Base-by-base conservation (phyloP, 257 asterid genomes). In the Solanum bulbocastanum region DNA sequence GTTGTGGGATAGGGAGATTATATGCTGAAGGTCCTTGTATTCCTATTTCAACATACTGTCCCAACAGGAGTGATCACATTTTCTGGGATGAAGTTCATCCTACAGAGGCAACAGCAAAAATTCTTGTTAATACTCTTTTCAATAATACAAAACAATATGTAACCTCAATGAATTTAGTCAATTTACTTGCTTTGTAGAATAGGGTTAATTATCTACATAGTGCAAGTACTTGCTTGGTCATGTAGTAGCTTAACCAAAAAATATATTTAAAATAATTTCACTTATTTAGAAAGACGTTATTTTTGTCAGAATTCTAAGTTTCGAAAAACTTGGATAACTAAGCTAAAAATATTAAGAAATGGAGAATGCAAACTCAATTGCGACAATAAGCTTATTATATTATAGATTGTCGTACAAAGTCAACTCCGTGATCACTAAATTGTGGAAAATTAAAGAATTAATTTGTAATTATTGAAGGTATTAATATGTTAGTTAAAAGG, bases 31-130 rank as follows among this genome's bases (percentile, higher is more conserved):
- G 90, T 78, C 96, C 96, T 22, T 96, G 99, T 93, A 91, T 94
- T 3, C 98, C 98, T 7, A 85, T 94, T 27, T 75, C 98, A 1
- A 40, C 42, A 6, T 92, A 62, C 69, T 94, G 99, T 87, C 83
- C 95, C 8, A 81, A 95, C 33, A 91, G 99, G 88, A 90, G 83
- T 62, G 89, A 87, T 44, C 94, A 95, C 83, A 11, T 96, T 22
- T 95, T 96, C 88, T 95, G 98, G 99, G 99, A 96, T 87, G 71
- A 90, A 32, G 94, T 93, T 88, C 99, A 96, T 88, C 98, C 98
- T 0, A 93, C 98, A 0, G 94, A 96, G 76, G 86, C 94, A 10
- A 89, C 95, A 83, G 89, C 91, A 36, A 91, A 91, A 1, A 81
- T 88, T 58, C 89, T 93, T 87, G 87, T 94, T 23, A 89, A 88